Evolutionary conservation across 225 moss, liverwort and hornwort species (phyloP).

Genomic region (Marchantia polymorpha): DNA sequence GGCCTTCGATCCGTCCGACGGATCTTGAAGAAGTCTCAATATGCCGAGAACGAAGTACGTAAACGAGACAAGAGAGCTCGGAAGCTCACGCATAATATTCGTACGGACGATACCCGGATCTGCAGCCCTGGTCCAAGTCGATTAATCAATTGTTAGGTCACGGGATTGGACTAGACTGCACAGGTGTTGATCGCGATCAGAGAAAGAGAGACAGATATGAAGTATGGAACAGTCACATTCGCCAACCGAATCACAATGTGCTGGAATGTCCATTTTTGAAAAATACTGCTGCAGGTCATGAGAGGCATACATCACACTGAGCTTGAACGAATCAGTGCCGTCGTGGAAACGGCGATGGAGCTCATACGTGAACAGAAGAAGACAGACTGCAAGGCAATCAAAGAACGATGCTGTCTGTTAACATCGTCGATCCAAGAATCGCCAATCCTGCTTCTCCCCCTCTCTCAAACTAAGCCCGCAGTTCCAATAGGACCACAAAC

Average conservation of each 20-base stretch:
- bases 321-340: constrained; percentile 20
- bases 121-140: constrained; percentile 49
- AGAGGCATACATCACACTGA: constrained; percentile 49
- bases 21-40: constrained; percentile 54
- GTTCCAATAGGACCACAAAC: too few relatives aligned
- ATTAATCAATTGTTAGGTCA: neutral
- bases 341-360: constrained; percentile 52
- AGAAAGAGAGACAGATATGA: neutral
- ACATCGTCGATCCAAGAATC: neutral
- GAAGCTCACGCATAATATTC: constrained; percentile 69
- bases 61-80: constrained; percentile 52
- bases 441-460: too few relatives aligned
- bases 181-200: neutral
- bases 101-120: constrained; percentile 81
- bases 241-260: neutral
- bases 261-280: neutral
- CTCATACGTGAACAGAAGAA: constrained; percentile 63
- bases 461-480: too few relatives aligned
- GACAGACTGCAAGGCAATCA: constrained; percentile 46
- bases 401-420: neutral
- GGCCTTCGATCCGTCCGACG: constrained; percentile 38
- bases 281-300: neutral
- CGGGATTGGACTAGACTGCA: neutral
- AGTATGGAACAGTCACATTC: neutral
- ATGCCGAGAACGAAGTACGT: constrained; percentile 38